phyloP scores from a whole-genome alignment of 2,329 filamentous ascomycete genomes.

The Aspergillus jensenii region DNA sequence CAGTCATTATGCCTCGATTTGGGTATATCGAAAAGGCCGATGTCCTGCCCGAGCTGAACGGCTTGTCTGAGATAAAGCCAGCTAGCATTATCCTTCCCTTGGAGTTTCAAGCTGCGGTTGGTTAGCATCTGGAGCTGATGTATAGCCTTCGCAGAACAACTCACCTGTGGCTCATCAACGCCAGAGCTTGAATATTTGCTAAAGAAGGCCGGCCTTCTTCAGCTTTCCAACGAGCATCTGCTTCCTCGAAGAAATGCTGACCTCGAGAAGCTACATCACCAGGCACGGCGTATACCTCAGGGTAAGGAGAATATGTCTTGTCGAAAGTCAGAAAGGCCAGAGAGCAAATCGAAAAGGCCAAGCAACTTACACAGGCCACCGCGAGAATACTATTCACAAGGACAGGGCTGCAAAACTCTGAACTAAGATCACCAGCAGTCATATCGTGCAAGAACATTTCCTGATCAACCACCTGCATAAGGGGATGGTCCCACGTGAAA shows the following conservation, averaged over 20 bases:
- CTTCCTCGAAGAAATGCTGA: constrained; percentile 35
- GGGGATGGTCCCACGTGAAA: constrained; percentile 91
- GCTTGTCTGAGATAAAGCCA: constrained; percentile 36
- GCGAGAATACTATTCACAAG: constrained; percentile 87
- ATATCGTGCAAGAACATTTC: constrained; percentile 66
- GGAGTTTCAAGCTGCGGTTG: constrained; percentile 25
- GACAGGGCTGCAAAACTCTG: constrained; percentile 76
- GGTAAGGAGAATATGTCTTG: constrained; percentile 38
- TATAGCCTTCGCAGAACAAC: constrained; percentile 10
- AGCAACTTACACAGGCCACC: constrained; percentile 34
- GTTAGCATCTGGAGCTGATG: constrained; percentile 14
- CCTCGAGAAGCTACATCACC: constrained; percentile 32
- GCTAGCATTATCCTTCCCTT: constrained; percentile 25
- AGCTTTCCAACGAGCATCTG: constrained; percentile 35
- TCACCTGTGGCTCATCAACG: constrained; percentile 34
- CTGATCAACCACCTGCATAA: constrained; percentile 75
- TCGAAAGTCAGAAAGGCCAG: constrained; percentile 10
- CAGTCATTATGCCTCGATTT: constrained; percentile 9
- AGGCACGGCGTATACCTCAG: constrained; percentile 27
- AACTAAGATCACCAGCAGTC: constrained; percentile 41
- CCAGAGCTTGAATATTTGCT: constrained; percentile 37
- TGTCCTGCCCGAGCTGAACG: constrained; percentile 31
- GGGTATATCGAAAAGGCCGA: constrained; percentile 26
- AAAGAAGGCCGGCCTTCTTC: constrained; percentile 35
- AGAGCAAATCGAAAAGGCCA: background rate